A percentile compares a stretch with the other conserved stretches of the same genome.
Evolutionary conservation across 1,284 basidiomycete species (phyloP).

Genomic region (Boletus hoseneyae): DNA sequence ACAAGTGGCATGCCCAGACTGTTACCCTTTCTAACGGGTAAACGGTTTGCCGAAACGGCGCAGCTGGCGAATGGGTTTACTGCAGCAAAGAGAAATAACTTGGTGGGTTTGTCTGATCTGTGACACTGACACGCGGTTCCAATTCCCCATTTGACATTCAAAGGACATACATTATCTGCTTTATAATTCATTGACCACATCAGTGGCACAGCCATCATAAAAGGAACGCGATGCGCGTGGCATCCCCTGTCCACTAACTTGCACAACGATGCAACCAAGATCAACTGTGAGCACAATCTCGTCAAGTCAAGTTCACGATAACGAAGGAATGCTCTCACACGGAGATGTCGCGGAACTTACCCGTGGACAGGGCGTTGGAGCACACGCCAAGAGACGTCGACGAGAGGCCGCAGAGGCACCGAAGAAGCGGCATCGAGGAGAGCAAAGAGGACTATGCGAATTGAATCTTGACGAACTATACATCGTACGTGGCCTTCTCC

Average conservation of each 20-base stretch:
- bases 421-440: constrained; percentile 11
- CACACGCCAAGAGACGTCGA: constrained; percentile 8
- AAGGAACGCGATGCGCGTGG: constrained; percentile 15
- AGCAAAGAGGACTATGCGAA: not conserved
- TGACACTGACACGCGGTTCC: constrained; percentile 41
- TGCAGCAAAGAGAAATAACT: not conserved
- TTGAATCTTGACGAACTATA: constrained; percentile 9
- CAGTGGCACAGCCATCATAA: constrained; percentile 43
- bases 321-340: not conserved
- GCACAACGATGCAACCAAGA: constrained; percentile 9
- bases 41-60: too few relatives aligned
- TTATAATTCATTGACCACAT: constrained; percentile 38
- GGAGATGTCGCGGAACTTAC: not conserved
- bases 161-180: constrained; percentile 54
- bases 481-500: constrained; percentile 3
- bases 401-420: not conserved
- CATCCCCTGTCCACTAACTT: constrained; percentile 16
- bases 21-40: too few relatives aligned
- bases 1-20: not conserved
- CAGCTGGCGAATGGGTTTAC: too few relatives aligned
- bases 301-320: constrained; percentile 1
- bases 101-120: not conserved
- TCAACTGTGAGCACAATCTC: not conserved
- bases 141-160: constrained; percentile 60
- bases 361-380: not conserved